phyloP scores from a whole-genome alignment of 1,284 basidiomycete genomes.

The Fomes fomentarius region DNA sequence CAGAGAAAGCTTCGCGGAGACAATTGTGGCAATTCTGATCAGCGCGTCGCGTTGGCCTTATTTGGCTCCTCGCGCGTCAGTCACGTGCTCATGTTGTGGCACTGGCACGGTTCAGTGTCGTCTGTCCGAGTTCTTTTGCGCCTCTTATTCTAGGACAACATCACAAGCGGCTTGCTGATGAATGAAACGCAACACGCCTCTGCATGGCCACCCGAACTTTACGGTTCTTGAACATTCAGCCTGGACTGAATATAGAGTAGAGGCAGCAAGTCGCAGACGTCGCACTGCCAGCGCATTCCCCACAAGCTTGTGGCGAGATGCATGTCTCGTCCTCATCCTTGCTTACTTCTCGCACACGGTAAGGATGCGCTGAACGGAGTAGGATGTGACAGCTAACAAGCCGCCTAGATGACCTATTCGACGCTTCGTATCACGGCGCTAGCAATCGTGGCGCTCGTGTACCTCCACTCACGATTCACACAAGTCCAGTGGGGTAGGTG shows the following conservation, averaged over 20 bases:
- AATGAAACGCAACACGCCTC: slow-evolving; percentile 50
- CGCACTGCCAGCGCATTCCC: slow-evolving; percentile 41
- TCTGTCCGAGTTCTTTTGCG: too few relatives aligned
- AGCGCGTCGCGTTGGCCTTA: slow-evolving; percentile 30
- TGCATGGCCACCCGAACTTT: slow-evolving; percentile 58
- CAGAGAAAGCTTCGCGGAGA: background rate
- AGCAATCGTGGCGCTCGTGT: slow-evolving; percentile 12
- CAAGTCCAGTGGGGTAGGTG: slow-evolving; percentile 56
- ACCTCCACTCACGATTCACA: slow-evolving; percentile 40
- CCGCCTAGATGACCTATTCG: background rate
- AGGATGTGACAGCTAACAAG: background rate
- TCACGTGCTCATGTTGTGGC: too few relatives aligned
- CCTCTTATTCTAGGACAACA: background rate
- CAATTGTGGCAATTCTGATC: background rate
- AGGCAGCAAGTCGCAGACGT: slow-evolving; percentile 46
- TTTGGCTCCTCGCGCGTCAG: slow-evolving; percentile 19
- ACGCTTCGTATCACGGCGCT: background rate
- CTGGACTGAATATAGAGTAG: slow-evolving; percentile 55
- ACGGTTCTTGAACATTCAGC: slow-evolving; percentile 47
- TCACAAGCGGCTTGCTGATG: slow-evolving; percentile 18
- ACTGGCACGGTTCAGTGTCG: too few relatives aligned
- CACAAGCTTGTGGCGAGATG: slow-evolving; percentile 41
- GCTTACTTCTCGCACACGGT: slow-evolving; percentile 12
- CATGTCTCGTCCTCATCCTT: slow-evolving; percentile 36
- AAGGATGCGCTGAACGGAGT: background rate